Percentiles rank a stretch among this genome's conserved stretches.
These are phyloP conservation scores for Clavariopsis aquatica DNA, from an alignment of 495 filamentous ascomycete species.

Conservation along the genomic window DNA sequence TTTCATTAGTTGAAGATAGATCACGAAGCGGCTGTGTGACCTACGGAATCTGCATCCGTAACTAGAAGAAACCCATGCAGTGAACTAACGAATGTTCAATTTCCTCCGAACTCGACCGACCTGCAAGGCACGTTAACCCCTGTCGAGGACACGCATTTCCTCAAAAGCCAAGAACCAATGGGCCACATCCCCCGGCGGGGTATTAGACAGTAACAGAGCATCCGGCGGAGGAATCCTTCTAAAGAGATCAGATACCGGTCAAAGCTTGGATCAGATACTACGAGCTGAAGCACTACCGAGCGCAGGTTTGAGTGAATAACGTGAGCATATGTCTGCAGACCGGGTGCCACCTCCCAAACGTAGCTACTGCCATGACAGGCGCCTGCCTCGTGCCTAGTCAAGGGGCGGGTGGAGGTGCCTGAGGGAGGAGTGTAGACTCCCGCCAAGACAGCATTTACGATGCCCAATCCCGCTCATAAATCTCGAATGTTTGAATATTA, in stretches of 20 bases:
- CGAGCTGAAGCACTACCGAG: conserved; percentile 7
- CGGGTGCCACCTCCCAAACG: not conserved
- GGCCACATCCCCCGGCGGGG: not conserved
- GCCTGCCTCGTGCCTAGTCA: not conserved
- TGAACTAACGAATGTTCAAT: not conserved
- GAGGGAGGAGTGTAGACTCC: not conserved
- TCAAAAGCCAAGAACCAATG: not conserved
- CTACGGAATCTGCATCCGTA: not conserved
- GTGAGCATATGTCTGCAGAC: not conserved
- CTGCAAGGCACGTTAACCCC: not conserved
- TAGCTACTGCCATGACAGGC: not conserved
- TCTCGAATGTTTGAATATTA: not conserved
- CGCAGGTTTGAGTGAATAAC: conserved; percentile 17
- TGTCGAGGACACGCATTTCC: not conserved
- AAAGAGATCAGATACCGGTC: not conserved
- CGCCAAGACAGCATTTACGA: not conserved
- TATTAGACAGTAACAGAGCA: not conserved
- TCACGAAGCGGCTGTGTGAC: not conserved
- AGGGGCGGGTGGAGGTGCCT: not conserved
- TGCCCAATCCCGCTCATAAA: not conserved
- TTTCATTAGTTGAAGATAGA: not conserved
- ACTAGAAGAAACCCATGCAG: not conserved
- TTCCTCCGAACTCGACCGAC: not conserved
- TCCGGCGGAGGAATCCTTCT: not conserved
- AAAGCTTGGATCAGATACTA: not conserved